Conservation (phyloP, 139 green algal species). For the Diplosphaera chodatii region DNA sequence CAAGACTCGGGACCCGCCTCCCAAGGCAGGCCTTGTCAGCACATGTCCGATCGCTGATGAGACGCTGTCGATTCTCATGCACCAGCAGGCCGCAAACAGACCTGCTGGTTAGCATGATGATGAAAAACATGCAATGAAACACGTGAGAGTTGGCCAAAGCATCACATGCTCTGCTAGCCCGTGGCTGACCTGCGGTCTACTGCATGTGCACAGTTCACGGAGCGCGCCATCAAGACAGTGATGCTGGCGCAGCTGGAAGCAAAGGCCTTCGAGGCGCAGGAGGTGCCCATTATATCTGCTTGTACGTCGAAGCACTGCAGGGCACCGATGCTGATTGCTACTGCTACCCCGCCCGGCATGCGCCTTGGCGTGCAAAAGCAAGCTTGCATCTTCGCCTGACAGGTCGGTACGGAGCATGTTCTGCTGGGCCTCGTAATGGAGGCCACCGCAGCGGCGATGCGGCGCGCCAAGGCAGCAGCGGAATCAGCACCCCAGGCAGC, state of each 20-base stretch:
- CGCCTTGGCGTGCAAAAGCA: too few species aligned
- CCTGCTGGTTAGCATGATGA: too few species aligned
- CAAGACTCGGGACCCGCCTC: too few species aligned
- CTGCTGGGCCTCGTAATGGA: conserved; percentile 84
- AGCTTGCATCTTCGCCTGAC: background rate
- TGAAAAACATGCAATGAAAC: too few species aligned
- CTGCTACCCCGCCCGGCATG: background rate
- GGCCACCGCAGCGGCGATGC: conserved; percentile 19
- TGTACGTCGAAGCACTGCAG: background rate
- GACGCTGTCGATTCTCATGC: too few species aligned
- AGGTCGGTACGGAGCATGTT: conserved; percentile 80
- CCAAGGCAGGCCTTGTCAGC: too few species aligned
- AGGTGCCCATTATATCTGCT: conserved; percentile 42
- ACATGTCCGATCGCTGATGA: too few species aligned
- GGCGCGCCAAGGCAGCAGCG: conserved; percentile 16
- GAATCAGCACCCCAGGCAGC: background rate
- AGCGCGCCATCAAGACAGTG: conserved; percentile 76
- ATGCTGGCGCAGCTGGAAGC: conserved; percentile 76
- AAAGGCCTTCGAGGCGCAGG: conserved; percentile 38
- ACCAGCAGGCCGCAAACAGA: too few species aligned
- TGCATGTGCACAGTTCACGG: conserved; percentile 70
- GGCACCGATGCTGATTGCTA: background rate
- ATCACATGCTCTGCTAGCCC: too few species aligned
- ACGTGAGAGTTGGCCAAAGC: too few species aligned
- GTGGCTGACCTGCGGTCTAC: too few species aligned